Conservation (phyloP, 2,329 filamentous ascomycete genomes). For the Neofusicoccum laricinum region DNA sequence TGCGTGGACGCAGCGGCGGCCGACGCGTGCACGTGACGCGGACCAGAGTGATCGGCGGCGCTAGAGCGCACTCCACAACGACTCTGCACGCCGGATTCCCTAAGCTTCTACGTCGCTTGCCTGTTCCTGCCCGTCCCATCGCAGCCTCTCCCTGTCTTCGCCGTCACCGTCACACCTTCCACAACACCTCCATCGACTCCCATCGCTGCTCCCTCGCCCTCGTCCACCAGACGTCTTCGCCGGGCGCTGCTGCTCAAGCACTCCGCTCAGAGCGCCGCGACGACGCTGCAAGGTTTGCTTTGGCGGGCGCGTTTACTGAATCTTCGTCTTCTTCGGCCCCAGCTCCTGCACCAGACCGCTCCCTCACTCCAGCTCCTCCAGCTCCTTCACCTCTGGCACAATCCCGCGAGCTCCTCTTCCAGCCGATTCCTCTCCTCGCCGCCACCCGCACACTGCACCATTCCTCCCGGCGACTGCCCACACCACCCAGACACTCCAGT, state of each 20-base stretch:
- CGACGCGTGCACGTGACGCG: background rate
- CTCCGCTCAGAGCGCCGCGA: background rate
- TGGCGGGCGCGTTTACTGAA: conserved; percentile 17
- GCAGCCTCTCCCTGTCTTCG: background rate
- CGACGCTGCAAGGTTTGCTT: conserved; percentile 18
- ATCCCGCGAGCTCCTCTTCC: conserved; percentile 15
- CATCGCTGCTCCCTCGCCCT: conserved; percentile 21
- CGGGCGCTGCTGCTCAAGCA: conserved; percentile 10
- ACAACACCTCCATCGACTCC: conserved; percentile 11
- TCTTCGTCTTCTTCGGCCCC: conserved; percentile 17
- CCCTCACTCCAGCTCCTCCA: conserved; percentile 14
- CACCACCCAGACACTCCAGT: conserved; percentile 24
- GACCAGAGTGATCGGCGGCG: background rate
- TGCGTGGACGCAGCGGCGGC: background rate
- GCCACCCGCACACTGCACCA: conserved; percentile 21
- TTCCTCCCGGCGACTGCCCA: conserved; percentile 14
- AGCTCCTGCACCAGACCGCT: conserved; percentile 15
- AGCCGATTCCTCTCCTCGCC: conserved; percentile 26
- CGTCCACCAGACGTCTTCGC: background rate
- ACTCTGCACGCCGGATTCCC: background rate
- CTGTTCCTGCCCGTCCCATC: conserved; percentile 8
- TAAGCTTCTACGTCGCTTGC: conserved; percentile 13
- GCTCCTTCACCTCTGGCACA: conserved; percentile 14
- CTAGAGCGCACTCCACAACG: background rate
- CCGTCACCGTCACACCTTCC: conserved; percentile 1